These are phyloP conservation scores for Symbiotaphrina buchneri DNA, from an alignment of 495 filamentous ascomycete species.

Conservation along the genomic window DNA sequence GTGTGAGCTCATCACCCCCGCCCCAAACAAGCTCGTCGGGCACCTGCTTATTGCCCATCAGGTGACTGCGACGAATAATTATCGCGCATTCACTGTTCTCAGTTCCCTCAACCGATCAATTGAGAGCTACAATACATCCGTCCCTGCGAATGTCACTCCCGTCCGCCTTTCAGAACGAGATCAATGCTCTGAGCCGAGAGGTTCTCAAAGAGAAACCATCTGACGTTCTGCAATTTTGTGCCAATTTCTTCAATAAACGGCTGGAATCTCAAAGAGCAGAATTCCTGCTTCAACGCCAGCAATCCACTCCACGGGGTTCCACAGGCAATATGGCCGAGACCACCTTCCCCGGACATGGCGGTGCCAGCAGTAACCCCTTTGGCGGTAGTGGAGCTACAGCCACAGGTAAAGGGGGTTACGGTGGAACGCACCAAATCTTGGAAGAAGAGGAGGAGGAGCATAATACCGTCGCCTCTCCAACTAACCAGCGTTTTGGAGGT, in stretches of 20 bases:
- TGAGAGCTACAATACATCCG: no score
- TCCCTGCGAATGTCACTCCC: constrained; percentile 34
- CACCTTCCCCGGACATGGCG: constrained; percentile 22
- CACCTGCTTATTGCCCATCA: no score
- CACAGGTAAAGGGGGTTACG: constrained; percentile 8
- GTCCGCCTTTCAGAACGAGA: constrained; percentile 31
- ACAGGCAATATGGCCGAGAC: constrained; percentile 24
- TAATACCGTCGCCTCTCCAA: constrained; percentile 34
- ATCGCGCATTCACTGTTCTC: no score
- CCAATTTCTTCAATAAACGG: constrained; percentile 38
- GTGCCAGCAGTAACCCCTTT: constrained; percentile 25
- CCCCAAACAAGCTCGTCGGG: no score
- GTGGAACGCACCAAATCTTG: constrained; percentile 17
- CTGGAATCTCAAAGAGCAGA: constrained; percentile 34
- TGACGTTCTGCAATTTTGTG: constrained; percentile 45
- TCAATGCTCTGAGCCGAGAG: constrained; percentile 31
- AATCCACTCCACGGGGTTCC: constrained; percentile 10
- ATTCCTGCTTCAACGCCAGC: constrained; percentile 19
- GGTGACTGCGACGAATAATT: no score
- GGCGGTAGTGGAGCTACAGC: constrained; percentile 14
- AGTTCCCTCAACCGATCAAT: no score
- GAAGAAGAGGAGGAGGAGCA: constrained; percentile 41
- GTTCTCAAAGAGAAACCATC: constrained; percentile 24
- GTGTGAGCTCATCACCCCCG: no score
- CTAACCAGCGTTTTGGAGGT: constrained; percentile 19